These are phyloP conservation scores for Candida michaelii DNA, from an alignment of 805 yeast genomes.

Conservation along the genomic window DNA sequence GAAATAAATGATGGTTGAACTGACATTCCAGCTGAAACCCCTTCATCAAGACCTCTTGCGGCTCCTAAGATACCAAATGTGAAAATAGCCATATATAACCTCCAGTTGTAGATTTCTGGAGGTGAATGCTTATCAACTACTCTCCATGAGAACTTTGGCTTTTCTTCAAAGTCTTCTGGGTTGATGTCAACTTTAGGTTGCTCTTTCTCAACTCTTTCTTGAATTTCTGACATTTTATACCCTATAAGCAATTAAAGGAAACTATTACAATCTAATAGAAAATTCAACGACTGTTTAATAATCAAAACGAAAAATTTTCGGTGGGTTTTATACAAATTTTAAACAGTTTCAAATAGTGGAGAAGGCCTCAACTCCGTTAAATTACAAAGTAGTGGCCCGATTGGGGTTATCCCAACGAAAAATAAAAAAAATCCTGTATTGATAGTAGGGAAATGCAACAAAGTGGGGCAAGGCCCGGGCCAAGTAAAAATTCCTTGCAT, in stretches of 20 bases:
- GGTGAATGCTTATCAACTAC: constrained; percentile 32
- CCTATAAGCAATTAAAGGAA: too few relatives aligned
- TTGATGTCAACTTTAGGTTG: background rate
- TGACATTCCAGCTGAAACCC: constrained; percentile 46
- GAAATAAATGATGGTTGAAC: constrained; percentile 43
- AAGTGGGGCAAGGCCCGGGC: background rate
- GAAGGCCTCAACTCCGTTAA: background rate
- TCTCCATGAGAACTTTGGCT: constrained; percentile 15
- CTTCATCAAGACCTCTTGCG: constrained; percentile 61
- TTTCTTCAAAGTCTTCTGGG: constrained; percentile 1
- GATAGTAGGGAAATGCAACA: background rate
- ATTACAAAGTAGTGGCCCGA: background rate
- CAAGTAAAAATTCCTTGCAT: background rate
- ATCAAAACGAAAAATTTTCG: background rate
- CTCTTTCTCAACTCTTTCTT: constrained; percentile 4
- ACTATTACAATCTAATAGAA: too few relatives aligned
- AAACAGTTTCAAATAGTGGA: background rate
- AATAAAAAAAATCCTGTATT: background rate
- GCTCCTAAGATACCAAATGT: constrained; percentile 57
- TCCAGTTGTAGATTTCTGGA: constrained; percentile 46
- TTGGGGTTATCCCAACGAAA: background rate
- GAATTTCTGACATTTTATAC: background rate
- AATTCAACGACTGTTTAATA: too few relatives aligned
- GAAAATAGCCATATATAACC: constrained; percentile 44
- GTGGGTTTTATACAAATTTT: background rate